Conservation (phyloP, 2,329 filamentous ascomycete genomes). For the Ilyonectria mors-panacis region DNA sequence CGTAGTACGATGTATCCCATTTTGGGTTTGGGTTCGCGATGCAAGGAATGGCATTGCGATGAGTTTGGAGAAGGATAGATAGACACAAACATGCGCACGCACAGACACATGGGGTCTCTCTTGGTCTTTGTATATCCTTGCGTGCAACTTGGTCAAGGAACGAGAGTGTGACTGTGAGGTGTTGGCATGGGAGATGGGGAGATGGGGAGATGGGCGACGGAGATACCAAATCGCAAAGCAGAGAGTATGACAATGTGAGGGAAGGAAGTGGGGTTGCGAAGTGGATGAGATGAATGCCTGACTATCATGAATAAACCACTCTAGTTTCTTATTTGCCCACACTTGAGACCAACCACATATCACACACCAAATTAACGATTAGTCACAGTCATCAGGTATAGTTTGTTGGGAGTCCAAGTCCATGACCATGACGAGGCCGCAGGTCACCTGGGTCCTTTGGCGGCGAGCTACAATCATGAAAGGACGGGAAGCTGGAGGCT, state of each 20-base stretch:
- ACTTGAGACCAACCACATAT: background rate
- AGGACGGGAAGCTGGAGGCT: conserved; percentile 1
- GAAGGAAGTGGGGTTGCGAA: background rate
- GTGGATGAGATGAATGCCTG: conserved; percentile 11
- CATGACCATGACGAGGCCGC: background rate
- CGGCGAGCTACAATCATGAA: conserved; percentile 3
- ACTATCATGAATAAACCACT: conserved; percentile 29
- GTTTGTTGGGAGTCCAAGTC: conserved; percentile 5
- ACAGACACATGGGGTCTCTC: conserved; percentile 28
- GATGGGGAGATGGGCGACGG: background rate
- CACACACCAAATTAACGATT: too few relatives aligned
- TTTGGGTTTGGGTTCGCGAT: conserved; percentile 29
- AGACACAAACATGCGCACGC: conserved; percentile 38
- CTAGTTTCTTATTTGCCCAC: background rate
- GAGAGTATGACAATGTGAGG: background rate
- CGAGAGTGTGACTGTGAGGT: conserved; percentile 19
- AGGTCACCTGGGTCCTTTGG: conserved; percentile 5
- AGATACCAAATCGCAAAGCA: conserved; percentile 20
- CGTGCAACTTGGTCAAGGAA: conserved; percentile 21
- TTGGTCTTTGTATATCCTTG: conserved; percentile 30
- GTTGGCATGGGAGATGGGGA: conserved; percentile 5
- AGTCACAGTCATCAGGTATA: background rate
- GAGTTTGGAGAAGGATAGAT: conserved; percentile 41
- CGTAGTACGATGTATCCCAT: conserved; percentile 21
- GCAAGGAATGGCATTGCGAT: conserved; percentile 29